A percentile compares a stretch with the other conserved stretches of the same genome.
Conservation (phyloP, 176 grass and related monocot genomes). For the Rhipidocladum racemiflorum region DNA sequence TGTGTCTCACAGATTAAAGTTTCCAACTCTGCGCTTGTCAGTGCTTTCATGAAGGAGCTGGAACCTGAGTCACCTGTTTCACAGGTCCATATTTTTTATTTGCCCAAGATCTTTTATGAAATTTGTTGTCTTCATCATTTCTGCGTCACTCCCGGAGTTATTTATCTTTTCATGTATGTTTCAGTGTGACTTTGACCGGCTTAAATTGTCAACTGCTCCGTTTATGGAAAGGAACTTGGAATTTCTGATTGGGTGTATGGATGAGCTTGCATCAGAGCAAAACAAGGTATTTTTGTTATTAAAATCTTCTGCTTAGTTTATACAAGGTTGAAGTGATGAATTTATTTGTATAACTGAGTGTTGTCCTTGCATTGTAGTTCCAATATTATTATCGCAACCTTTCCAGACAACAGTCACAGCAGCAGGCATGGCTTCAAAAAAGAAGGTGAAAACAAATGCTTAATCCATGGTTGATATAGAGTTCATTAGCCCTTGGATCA, state of each 20-base stretch:
- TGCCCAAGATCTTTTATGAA: background rate
- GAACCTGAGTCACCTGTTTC: conserved; percentile 88
- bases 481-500: background rate
- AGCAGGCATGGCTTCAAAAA: conserved; percentile 93
- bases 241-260: conserved; percentile 99
- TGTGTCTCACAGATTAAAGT: conserved; percentile 77
- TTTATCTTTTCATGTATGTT: background rate
- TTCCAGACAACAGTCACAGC: conserved; percentile 89
- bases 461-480: background rate
- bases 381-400: conserved; percentile 97
- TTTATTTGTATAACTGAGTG: conserved; percentile 3
- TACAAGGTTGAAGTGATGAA: background rate
- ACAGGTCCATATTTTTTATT: conserved; percentile 49
- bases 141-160: background rate
- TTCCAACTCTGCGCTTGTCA: conserved; percentile 94
- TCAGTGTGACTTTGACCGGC: conserved; percentile 91
- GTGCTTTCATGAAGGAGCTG: conserved; percentile 96
- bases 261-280: conserved; percentile 90
- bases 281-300: conserved; percentile 67
- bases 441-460: conserved; percentile 59
- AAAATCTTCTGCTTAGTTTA: background rate
- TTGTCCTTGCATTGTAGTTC: conserved; percentile 58
- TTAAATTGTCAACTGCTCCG: conserved; percentile 90
- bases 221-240: conserved; percentile 99
- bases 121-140: background rate